Evolutionary conservation across 2,329 filamentous ascomycete genomes (phyloP).

Genomic region (Trichoderma sp.): DNA sequence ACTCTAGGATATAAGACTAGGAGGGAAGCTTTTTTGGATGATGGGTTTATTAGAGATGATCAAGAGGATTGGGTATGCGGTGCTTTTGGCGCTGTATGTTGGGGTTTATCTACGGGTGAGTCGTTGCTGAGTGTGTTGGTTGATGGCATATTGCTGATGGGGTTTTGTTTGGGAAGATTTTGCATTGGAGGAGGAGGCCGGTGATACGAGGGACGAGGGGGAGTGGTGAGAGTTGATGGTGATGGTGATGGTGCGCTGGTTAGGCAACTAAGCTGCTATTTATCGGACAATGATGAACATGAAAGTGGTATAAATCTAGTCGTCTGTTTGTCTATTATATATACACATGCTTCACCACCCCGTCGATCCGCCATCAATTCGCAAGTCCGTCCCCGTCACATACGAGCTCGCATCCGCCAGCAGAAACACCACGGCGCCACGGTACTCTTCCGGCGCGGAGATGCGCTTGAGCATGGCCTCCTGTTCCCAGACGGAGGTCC

Average conservation of each 20-base stretch:
- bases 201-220: not conserved
- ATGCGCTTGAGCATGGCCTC: conserved; percentile 23
- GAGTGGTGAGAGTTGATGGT: not conserved
- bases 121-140: not conserved
- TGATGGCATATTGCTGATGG: not conserved
- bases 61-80: conserved; percentile 11
- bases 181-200: conserved; percentile 13
- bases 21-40: too few relatives aligned
- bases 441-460: conserved; percentile 13
- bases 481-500: conserved; percentile 6
- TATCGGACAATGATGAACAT: not conserved
- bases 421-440: conserved; percentile 9
- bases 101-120: conserved; percentile 12
- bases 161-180: not conserved
- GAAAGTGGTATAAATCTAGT: not conserved
- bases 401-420: conserved; percentile 14
- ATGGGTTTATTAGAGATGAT: not conserved
- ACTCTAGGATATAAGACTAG: not conserved
- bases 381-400: conserved; percentile 20
- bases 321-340: not conserved
- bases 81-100: conserved; percentile 21
- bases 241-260: not conserved
- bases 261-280: not conserved
- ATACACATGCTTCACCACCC: conserved; percentile 1
- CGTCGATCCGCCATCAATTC: conserved; percentile 17